phyloP scores from a whole-genome alignment of 805 yeast species.

The Lipomyces orientalis region DNA sequence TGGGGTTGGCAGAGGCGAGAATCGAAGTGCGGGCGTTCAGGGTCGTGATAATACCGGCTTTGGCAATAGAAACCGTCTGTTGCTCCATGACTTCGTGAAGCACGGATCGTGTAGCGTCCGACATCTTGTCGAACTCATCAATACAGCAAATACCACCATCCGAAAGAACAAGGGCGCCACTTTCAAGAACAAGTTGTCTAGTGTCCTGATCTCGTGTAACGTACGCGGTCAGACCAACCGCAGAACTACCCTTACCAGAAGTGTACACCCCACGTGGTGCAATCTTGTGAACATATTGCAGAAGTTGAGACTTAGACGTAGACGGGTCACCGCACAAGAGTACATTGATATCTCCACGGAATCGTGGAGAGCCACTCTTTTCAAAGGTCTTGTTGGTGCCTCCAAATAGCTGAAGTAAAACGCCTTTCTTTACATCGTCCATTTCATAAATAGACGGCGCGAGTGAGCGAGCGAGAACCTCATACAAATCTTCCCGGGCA shows the following conservation, averaged over 20 bases:
- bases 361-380: slow-evolving; percentile 81
- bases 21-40: slow-evolving; percentile 95
- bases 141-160: slow-evolving; percentile 99
- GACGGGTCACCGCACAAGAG: slow-evolving; percentile 98
- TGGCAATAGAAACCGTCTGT: slow-evolving; percentile 96
- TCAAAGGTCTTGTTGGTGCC: slow-evolving; percentile 88
- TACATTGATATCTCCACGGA: slow-evolving; percentile 94
- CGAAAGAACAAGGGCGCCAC: slow-evolving; percentile 94
- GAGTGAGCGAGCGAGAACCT: slow-evolving; percentile 81
- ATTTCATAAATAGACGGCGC: slow-evolving; percentile 98
- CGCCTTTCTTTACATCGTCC: slow-evolving; percentile 97
- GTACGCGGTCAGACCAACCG: slow-evolving; percentile 98
- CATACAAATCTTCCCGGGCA: slow-evolving; percentile 78
- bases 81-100: slow-evolving; percentile 99
- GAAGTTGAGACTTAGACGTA: slow-evolving; percentile 91
- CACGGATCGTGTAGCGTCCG: slow-evolving; percentile 90
- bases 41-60: slow-evolving; percentile 97
- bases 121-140: slow-evolving; percentile 98
- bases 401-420: slow-evolving; percentile 88
- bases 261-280: slow-evolving; percentile 98
- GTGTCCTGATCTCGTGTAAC: slow-evolving; percentile 94
- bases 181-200: slow-evolving; percentile 87
- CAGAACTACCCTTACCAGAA: slow-evolving; percentile 98
- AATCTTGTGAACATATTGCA: slow-evolving; percentile 94
- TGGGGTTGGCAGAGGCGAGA: slow-evolving; percentile 96